These are phyloP conservation scores for Ramaria sp. DNA, from an alignment of 768 basidiomycete species.

Conservation along the genomic window DNA sequence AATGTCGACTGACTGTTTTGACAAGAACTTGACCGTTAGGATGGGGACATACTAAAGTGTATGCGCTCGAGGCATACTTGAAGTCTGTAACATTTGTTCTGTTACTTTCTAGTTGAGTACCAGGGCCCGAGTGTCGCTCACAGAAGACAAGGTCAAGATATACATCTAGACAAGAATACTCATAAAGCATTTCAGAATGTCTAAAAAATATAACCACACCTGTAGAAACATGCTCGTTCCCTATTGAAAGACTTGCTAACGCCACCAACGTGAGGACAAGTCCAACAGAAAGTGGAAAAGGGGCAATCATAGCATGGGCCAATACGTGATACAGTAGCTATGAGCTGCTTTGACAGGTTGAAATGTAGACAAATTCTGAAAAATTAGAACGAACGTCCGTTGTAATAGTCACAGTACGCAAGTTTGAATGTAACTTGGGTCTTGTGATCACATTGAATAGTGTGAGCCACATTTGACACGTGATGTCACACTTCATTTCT, in stretches of 20 bases:
- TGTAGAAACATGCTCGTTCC: neutral
- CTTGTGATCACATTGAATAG: too few relatives aligned
- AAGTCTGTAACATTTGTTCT: constrained; percentile 21
- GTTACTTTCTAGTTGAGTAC: neutral
- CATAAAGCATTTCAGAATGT: neutral
- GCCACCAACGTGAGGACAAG: neutral
- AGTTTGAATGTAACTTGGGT: too few relatives aligned
- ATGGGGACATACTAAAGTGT: constrained; percentile 31
- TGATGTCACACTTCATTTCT: too few relatives aligned
- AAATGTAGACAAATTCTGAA: too few relatives aligned
- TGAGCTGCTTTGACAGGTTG: too few relatives aligned
- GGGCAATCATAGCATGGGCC: neutral
- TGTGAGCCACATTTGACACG: too few relatives aligned
- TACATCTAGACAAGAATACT: constrained; percentile 14
- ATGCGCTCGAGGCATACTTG: constrained; percentile 45
- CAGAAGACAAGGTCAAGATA: constrained; percentile 33
- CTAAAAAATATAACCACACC: neutral
- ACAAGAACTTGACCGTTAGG: constrained; percentile 41
- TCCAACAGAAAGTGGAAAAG: neutral
- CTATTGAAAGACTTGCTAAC: neutral
- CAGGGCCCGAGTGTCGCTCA: neutral
- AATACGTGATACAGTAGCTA: too few relatives aligned
- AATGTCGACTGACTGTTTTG: constrained; percentile 17
- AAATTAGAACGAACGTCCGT: too few relatives aligned
- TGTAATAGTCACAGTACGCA: too few relatives aligned